A percentile compares a stretch with the other conserved stretches of the same genome.
These are phyloP conservation scores for Camptophora hylomeconis DNA, from an alignment of 2,329 filamentous ascomycete genomes.

Conservation along the genomic window DNA sequence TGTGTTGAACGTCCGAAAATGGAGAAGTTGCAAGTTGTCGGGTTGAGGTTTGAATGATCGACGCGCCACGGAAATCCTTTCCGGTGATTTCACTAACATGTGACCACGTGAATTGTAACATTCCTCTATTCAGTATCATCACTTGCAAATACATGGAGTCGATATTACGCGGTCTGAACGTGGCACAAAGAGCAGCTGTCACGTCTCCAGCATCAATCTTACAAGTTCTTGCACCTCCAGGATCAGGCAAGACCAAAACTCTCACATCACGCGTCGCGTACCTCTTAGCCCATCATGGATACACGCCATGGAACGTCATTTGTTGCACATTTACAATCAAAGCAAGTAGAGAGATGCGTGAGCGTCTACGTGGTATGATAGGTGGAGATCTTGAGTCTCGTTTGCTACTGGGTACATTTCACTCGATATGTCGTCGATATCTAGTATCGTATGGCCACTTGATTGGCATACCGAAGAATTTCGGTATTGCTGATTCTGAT, in stretches of 20 bases:
- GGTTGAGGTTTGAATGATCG: no score
- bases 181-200: slow-evolving; percentile 51
- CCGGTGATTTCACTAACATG: no score
- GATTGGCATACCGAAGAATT: slow-evolving; percentile 70
- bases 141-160: no score
- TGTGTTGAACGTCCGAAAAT: no score
- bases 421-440: slow-evolving; percentile 81
- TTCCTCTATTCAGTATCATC: no score
- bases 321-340: slow-evolving; percentile 97
- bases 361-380: slow-evolving; percentile 69
- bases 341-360: slow-evolving; percentile 84
- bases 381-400: slow-evolving; percentile 62
- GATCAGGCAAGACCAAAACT: slow-evolving; percentile 86
- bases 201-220: slow-evolving; percentile 47
- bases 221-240: slow-evolving; percentile 51
- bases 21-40: no score
- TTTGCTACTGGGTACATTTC: slow-evolving; percentile 83
- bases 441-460: slow-evolving; percentile 69
- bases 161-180: slow-evolving; percentile 50
- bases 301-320: slow-evolving; percentile 74
- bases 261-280: slow-evolving; percentile 85
- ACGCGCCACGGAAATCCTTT: no score
- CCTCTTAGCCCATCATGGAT: slow-evolving; percentile 58
- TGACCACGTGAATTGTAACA: no score
- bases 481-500: slow-evolving; percentile 76